Percentiles rank a stretch among this genome's conserved stretches.
These are phyloP conservation scores for Camelina laxa DNA, from an alignment of 345 rosid genomes.

Conservation along the genomic window DNA sequence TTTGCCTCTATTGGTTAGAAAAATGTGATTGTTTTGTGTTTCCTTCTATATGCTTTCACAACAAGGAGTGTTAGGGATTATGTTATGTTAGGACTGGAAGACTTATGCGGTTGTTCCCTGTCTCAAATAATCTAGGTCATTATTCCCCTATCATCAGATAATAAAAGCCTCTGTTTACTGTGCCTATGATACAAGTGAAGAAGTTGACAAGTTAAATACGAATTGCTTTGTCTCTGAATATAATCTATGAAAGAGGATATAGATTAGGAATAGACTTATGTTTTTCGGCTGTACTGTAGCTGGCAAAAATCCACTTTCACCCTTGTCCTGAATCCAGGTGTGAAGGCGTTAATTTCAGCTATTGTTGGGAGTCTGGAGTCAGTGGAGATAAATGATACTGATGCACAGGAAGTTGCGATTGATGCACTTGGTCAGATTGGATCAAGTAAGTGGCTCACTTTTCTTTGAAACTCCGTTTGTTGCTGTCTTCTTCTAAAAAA, in stretches of 20 bases:
- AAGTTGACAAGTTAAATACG: slow-evolving; percentile 12
- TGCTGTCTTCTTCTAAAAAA: slow-evolving; percentile 7
- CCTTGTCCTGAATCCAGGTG: slow-evolving; percentile 57
- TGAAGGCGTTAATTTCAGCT: slow-evolving; percentile 63
- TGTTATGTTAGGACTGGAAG: background rate
- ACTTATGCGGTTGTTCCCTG: slow-evolving; percentile 2
- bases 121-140: background rate
- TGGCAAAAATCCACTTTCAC: background rate
- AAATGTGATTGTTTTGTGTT: background rate
- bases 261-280: slow-evolving; percentile 14
- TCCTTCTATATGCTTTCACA: background rate
- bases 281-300: slow-evolving; percentile 11
- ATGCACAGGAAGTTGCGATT: slow-evolving; percentile 79
- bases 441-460: slow-evolving; percentile 59
- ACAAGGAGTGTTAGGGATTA: slow-evolving; percentile 4
- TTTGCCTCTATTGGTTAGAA: background rate
- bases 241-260: background rate
- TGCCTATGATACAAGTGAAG: slow-evolving; percentile 1
- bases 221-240: slow-evolving; percentile 11
- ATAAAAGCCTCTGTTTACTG: background rate
- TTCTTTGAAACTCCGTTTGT: slow-evolving; percentile 8
- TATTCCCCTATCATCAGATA: slow-evolving; percentile 5
- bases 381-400: slow-evolving; percentile 51
- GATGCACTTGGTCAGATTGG: slow-evolving; percentile 94
- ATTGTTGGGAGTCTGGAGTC: slow-evolving; percentile 64